Conservation (phyloP, 257 asterid species). For the Lycium ferocissimum region DNA sequence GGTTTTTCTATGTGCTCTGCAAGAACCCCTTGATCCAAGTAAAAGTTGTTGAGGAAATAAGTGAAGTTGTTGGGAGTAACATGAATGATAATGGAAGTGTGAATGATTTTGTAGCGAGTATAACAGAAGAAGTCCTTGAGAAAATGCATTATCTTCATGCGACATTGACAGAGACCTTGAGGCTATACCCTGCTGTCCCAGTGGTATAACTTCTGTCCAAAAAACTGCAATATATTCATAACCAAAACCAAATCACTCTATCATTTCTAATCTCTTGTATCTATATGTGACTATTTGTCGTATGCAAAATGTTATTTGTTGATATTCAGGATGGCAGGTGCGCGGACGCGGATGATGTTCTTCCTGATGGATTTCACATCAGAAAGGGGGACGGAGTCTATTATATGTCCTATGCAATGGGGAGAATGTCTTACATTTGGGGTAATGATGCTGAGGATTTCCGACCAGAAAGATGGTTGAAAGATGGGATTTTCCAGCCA, state of each 20-base stretch:
- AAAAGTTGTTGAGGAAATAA: slow-evolving; percentile 53
- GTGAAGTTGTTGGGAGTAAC: slow-evolving; percentile 28
- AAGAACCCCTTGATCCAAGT: slow-evolving; percentile 65
- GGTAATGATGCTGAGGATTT: slow-evolving; percentile 74
- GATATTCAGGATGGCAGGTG: slow-evolving; percentile 61
- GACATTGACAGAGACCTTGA: slow-evolving; percentile 63
- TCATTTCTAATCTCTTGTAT: not conserved
- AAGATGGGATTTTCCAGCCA: slow-evolving; percentile 59
- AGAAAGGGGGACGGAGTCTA: slow-evolving; percentile 64
- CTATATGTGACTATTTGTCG: not conserved
- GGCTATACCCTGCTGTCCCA: slow-evolving; percentile 85
- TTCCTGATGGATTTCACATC: slow-evolving; percentile 69
- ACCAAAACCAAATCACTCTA: not conserved
- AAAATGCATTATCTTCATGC: slow-evolving; percentile 74
- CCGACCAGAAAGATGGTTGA: slow-evolving; percentile 54
- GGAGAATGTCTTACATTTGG: slow-evolving; percentile 66
- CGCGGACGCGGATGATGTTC: slow-evolving; percentile 67
- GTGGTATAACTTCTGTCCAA: slow-evolving; percentile 41
- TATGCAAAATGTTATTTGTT: not conserved
- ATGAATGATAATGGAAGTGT: slow-evolving; percentile 31
- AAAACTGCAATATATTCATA: no score
- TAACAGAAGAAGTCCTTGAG: slow-evolving; percentile 64
- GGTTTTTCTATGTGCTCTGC: slow-evolving; percentile 73
- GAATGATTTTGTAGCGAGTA: slow-evolving; percentile 45
- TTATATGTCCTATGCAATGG: slow-evolving; percentile 71